Conservation (phyloP, 2,329 filamentous ascomycete genomes). For the Ilyonectria robusta region DNA sequence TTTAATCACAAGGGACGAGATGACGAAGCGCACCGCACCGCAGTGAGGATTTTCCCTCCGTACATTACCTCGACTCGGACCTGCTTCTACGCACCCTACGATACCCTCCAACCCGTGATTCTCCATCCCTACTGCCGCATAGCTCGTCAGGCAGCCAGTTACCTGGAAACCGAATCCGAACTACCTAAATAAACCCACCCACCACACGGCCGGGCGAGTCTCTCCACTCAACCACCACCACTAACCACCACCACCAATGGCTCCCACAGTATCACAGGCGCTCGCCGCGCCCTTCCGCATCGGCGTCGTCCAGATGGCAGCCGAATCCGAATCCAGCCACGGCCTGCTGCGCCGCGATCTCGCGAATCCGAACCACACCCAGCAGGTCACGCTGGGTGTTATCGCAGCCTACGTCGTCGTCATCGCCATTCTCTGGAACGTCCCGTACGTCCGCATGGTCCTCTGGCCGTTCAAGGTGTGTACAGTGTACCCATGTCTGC, state of each 20-base stretch:
- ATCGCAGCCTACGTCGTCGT: conserved; percentile 80
- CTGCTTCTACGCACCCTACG: background rate
- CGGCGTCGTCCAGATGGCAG: conserved; percentile 28
- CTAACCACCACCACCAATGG: conserved; percentile 32
- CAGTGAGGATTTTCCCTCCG: conserved; percentile 24
- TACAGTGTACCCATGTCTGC: conserved; percentile 33
- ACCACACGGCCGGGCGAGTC: background rate
- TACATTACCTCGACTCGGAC: conserved; percentile 18
- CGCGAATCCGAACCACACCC: conserved; percentile 73
- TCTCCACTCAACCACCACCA: background rate
- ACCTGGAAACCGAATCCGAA: background rate
- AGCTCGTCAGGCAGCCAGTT: background rate
- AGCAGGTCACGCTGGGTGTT: conserved; percentile 78
- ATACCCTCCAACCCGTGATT: background rate
- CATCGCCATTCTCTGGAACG: conserved; percentile 84
- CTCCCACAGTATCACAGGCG: conserved; percentile 34
- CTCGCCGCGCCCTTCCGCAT: conserved; percentile 35
- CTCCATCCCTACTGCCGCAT: background rate
- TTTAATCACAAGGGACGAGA: conserved; percentile 38
- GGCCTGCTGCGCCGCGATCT: conserved; percentile 66
- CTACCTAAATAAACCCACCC: background rate
- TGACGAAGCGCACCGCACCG: conserved; percentile 40
- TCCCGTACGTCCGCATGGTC: conserved; percentile 81
- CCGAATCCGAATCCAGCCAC: conserved; percentile 32
- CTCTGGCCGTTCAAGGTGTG: conserved; percentile 86